Base-by-base conservation (phyloP, 2,329 filamentous ascomycete genomes). In the Uncinocarpus reesii region DNA sequence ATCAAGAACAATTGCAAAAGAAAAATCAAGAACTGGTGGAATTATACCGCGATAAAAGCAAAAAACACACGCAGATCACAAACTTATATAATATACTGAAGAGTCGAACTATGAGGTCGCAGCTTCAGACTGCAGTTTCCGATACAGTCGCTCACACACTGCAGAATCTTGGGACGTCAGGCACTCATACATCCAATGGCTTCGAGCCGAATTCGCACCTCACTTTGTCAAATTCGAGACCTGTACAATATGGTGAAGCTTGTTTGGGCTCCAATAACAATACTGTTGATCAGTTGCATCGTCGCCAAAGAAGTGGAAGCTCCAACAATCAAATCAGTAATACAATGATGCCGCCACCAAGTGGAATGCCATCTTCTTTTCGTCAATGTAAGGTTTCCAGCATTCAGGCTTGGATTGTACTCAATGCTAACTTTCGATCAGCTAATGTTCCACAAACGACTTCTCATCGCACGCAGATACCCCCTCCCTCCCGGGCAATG, bases 11-110 rank as follows among this genome's bases (percentile, higher is more conserved):
- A 7, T 67, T 90, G 8, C 72, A 79, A 44, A 75, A 76, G 42
- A 88, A 85, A 63, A 85, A 88, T 53, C 76, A 85, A 15, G 83
- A 90, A 29, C 68, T 94, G 1, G 69, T 73, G 3, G 73, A 79
- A 18, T 73, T 79, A 3, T 81, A 80, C 57, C 77, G 76, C 48
- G 82, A 88, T 18, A 92, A 90, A 62, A 79, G 70, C 55, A 80
- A 77, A 40, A 83, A 81, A 50, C 74, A 85, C 2, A 66, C 80
- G 4, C 81, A 86, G 52, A 76, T 79, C 2, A 84, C 87, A 42
- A 75, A 75, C 52, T 65, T 76, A 18, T 81, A 80, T 56, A 72
- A 76, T 38, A 58, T 71, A 10, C 63, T 80, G 34, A 81, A 80
- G 57, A 68, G 71, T 23, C 72, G 74, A 50, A 70, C 76, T 8